These are phyloP conservation scores for Aegilops longissima DNA, from an alignment of 176 grass and related monocot species.

Conservation along the genomic window DNA sequence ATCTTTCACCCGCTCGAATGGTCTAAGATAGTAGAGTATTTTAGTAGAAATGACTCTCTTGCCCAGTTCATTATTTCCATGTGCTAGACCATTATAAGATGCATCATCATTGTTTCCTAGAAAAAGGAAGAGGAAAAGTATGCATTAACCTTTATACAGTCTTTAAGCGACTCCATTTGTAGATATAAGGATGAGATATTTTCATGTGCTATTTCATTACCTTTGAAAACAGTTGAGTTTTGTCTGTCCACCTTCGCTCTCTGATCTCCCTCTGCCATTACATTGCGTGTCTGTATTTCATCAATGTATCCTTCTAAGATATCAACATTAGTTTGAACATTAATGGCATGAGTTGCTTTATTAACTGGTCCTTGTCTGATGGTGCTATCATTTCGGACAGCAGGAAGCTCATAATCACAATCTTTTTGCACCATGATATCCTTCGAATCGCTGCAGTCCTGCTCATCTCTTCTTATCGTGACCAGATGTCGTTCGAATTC, in stretches of 20 bases:
- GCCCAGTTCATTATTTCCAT: background rate
- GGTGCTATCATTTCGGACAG: background rate
- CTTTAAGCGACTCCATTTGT: background rate
- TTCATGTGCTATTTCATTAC: background rate
- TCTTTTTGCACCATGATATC: background rate
- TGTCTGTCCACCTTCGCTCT: background rate
- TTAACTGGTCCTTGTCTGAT: background rate
- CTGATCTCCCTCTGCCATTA: background rate
- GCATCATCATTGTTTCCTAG: background rate
- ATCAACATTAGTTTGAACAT: background rate
- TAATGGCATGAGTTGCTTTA: background rate
- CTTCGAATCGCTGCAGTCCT: background rate
- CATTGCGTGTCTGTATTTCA: background rate
- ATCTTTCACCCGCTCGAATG: background rate
- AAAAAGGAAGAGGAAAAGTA: background rate
- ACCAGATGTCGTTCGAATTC: background rate
- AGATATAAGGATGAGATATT: background rate
- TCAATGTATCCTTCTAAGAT: background rate
- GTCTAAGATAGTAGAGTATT: slow-evolving; percentile 22
- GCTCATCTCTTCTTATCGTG: slow-evolving; percentile 10
- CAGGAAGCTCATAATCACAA: slow-evolving; percentile 8
- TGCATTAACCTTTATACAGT: background rate
- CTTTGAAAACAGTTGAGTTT: background rate
- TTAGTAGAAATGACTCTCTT: slow-evolving; percentile 6
- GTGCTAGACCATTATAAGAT: background rate